Evolutionary conservation across 331 rosid species (phyloP).

Genomic region (Pyracantha coccinea): DNA sequence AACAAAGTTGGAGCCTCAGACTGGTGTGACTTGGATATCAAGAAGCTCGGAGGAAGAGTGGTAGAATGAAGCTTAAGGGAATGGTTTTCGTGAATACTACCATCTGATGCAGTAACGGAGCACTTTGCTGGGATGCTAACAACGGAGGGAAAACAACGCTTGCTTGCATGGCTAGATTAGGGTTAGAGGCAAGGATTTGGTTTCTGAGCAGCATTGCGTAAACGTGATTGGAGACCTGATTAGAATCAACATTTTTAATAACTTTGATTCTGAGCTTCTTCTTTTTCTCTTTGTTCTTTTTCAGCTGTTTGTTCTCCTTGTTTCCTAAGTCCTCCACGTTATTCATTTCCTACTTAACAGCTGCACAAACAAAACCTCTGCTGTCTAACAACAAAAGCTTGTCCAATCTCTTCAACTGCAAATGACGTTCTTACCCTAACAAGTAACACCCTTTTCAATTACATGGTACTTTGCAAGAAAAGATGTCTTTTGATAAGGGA

Average conservation of each 20-base stretch:
- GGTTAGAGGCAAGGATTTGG: neutral
- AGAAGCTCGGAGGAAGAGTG: conserved; percentile 6
- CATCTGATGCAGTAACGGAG: neutral
- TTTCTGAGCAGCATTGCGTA: neutral
- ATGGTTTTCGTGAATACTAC: neutral
- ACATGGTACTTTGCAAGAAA: neutral
- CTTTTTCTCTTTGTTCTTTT: neutral
- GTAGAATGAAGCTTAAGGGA: conserved; percentile 5
- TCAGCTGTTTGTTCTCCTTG: neutral
- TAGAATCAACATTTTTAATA: neutral
- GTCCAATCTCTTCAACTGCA: neutral
- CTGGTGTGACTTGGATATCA: conserved; percentile 18
- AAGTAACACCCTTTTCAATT: neutral
- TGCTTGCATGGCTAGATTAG: conserved; percentile 13
- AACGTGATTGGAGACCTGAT: neutral
- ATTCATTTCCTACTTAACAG: neutral
- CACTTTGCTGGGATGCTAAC: neutral
- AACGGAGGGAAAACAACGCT: conserved; percentile 2
- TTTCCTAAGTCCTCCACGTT: neutral
- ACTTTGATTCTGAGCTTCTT: conserved; percentile 28
- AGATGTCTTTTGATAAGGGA: too few relatives aligned
- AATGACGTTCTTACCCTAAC: neutral
- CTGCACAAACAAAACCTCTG: neutral
- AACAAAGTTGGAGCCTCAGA: conserved; percentile 3
- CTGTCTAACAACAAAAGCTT: neutral